phyloP scores from a whole-genome alignment of 352 stramenopile species.

The Phytophthora cajani region DNA sequence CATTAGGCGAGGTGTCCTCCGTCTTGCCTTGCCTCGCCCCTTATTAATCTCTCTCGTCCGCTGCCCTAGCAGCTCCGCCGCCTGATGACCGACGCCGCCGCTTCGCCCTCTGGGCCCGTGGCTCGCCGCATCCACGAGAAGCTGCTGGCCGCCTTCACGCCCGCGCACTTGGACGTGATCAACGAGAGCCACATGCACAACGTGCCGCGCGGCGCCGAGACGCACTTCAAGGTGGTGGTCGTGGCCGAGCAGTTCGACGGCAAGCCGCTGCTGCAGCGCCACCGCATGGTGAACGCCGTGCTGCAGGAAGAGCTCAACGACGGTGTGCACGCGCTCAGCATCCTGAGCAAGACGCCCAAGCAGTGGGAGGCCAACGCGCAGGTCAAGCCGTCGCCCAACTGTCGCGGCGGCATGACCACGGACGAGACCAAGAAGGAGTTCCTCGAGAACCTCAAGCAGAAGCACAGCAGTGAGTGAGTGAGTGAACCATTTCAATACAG shows the following conservation, averaged over 20 bases:
- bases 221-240: conserved; percentile 97
- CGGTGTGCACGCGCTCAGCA: conserved; percentile 94
- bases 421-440: conserved; percentile 77
- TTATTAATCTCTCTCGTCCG: neutral
- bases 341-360: conserved; percentile 93
- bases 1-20: neutral
- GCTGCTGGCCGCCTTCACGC: conserved; percentile 62
- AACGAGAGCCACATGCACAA: conserved; percentile 98
- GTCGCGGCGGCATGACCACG: conserved; percentile 73
- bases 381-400: conserved; percentile 75
- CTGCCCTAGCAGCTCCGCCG: conserved; percentile 12
- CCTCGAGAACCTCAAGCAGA: conserved; percentile 42
- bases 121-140: conserved; percentile 74
- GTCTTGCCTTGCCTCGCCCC: neutral
- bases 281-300: conserved; percentile 92
- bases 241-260: conserved; percentile 91
- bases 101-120: conserved; percentile 46
- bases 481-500: conserved; percentile 14
- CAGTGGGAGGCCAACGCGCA: conserved; percentile 84
- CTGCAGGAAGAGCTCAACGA: conserved; percentile 87
- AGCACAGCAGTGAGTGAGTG: conserved; percentile 27
- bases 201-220: conserved; percentile 93
- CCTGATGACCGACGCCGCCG: conserved; percentile 43
- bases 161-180: conserved; percentile 84
- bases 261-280: conserved; percentile 86